phyloP scores from a whole-genome alignment of 257 asterid species.

The Solanum neorickii region DNA sequence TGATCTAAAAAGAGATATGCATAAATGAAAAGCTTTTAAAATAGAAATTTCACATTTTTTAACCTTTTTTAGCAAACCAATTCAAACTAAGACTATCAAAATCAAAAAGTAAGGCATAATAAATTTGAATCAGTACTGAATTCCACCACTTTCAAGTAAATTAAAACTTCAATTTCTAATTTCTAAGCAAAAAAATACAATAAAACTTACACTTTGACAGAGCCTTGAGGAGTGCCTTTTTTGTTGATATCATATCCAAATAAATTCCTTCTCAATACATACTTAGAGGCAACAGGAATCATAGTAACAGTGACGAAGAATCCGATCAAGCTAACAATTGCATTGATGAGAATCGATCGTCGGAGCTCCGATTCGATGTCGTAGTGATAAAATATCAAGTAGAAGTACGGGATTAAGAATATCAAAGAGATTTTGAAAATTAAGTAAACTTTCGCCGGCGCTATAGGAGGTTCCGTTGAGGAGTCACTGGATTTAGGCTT shows the following conservation, averaged over 20 bases:
- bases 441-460: slow-evolving; percentile 45
- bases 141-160: background rate
- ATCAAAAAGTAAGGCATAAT: background rate
- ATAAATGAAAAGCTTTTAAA: background rate
- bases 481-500: slow-evolving; percentile 9
- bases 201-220: slow-evolving; percentile 72
- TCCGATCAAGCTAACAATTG: slow-evolving; percentile 47
- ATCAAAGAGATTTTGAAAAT: slow-evolving; percentile 32
- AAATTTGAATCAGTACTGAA: background rate
- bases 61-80: background rate
- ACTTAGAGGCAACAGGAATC: slow-evolving; percentile 83
- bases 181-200: background rate
- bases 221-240: slow-evolving; percentile 88
- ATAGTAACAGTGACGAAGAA: slow-evolving; percentile 39
- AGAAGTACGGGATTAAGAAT: slow-evolving; percentile 55
- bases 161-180: background rate
- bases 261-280: slow-evolving; percentile 61
- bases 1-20: background rate
- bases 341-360: slow-evolving; percentile 51
- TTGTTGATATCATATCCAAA: slow-evolving; percentile 85
- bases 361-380: slow-evolving; percentile 49
- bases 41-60: background rate
- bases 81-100: background rate
- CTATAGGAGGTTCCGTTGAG: slow-evolving; percentile 33
- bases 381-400: slow-evolving; percentile 46